Base-by-base conservation (phyloP, 2,329 filamentous ascomycete species). In the Fusarium ramigenum region DNA sequence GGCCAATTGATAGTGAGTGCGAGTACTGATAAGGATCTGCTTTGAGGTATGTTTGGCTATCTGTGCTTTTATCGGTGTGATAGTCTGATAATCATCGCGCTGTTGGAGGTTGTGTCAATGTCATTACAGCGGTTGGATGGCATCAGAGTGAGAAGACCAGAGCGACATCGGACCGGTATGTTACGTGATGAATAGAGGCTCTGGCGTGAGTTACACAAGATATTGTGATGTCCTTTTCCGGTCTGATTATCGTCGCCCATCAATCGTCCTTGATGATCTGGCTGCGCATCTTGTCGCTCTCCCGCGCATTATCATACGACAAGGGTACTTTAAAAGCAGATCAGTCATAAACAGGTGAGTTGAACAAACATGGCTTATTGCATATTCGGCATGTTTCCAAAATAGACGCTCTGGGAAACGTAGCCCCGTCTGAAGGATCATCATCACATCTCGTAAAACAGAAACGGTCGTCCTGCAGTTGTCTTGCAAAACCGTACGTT, bases 21-120 rank as follows among this genome's bases (percentile, higher is more conserved):
- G 19, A 23, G 28, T 36, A n/a, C 61, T 72, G 74, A 76, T 75
- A 76, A 75, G 74, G n/a, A 37, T 18, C 63, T 60, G 63, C 54
- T 69, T 73, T 61, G 46, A 61, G 69, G 43, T 63, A 69, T 57
- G 28, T 56, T 53, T 44, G 40, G 56, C 37, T 70, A 34, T 50
- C 57, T 70, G 39, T 52, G 42, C 44, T 36, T 30, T 25, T 67
- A 47, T 57, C 54, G 54, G 54, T 36, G 54, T 34, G 58, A n/a
- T 53, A 42, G n/a, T 23, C 21, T 42, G 40, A 42, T 42, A 53
- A 23, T 37, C 23, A 39, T 28, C 19, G 6, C 18, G 8, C 5
- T 47, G 37, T 46, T 60, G 69, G 68, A 60, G 57, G 71, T 71
- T 57, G 70, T 71, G 70, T 68, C 56, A 57, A 73, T 59, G 16